Percentiles rank a stretch among this genome's conserved stretches.
Evolutionary conservation across 78 protist genomes (phyloP).

Genomic region (Dictyostelium citrinum): DNA sequence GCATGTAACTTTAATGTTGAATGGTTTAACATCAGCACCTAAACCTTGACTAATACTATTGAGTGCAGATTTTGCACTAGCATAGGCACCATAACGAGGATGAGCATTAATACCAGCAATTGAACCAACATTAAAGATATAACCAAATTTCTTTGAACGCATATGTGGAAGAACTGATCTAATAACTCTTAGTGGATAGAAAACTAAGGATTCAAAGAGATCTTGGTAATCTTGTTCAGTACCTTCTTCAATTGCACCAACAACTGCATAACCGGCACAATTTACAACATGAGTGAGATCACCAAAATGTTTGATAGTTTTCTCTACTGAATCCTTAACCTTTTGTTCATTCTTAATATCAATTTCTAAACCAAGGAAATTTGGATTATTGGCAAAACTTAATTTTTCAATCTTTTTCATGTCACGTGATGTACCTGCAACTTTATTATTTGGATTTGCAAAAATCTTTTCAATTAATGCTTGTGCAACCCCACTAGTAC

Average conservation of each 20-base stretch:
- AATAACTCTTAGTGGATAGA: neutral
- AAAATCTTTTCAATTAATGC: neutral
- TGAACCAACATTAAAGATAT: neutral
- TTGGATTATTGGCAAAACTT: neutral
- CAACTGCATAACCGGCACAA: neutral
- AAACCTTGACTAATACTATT: neutral
- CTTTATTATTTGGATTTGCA: neutral
- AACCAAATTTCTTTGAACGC: neutral
- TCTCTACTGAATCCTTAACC: neutral
- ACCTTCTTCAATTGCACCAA: constrained; percentile 1
- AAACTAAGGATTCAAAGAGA: neutral
- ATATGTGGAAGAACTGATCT: neutral
- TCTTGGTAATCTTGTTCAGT: neutral
- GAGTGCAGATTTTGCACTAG: constrained; percentile 3
- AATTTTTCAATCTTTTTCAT: neutral
- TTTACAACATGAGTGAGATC: neutral
- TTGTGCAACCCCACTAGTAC: neutral
- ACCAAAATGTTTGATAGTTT: neutral
- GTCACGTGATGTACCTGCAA: neutral
- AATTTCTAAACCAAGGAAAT: neutral
- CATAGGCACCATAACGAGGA: neutral
- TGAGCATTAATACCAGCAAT: neutral
- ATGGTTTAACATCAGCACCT: constrained; percentile 33
- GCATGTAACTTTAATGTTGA: constrained; percentile 19
- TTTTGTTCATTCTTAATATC: neutral